These are phyloP conservation scores for Nakaseomyces bracarensis DNA, from an alignment of 1,139 yeast genomes.

Conservation along the genomic window DNA sequence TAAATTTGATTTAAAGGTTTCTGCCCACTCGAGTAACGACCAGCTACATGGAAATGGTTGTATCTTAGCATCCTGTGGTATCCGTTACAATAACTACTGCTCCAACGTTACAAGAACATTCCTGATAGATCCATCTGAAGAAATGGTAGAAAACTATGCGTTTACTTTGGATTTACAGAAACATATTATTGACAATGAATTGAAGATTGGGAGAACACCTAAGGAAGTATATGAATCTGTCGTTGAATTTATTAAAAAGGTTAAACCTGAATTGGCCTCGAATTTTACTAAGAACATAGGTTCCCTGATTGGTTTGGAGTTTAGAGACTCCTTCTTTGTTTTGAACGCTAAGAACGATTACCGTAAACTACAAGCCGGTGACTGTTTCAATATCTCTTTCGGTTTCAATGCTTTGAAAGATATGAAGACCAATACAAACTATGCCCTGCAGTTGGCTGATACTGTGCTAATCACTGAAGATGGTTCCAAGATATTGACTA, in stretches of 20 bases:
- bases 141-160: conserved; percentile 72
- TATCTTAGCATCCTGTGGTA: conserved; percentile 74
- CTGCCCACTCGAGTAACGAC: conserved; percentile 67
- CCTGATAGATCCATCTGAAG: conserved; percentile 78
- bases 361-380: conserved; percentile 59
- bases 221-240: conserved; percentile 61
- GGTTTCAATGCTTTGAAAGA: conserved; percentile 64
- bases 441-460: conserved; percentile 74
- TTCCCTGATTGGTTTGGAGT: conserved; percentile 84
- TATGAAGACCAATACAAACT: conserved; percentile 42
- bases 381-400: conserved; percentile 65
- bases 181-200: conserved; percentile 44
- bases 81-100: conserved; percentile 84
- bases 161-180: conserved; percentile 61
- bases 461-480: conserved; percentile 55
- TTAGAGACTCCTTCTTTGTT: conserved; percentile 70
- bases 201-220: conserved; percentile 63
- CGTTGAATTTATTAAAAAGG: conserved; percentile 46
- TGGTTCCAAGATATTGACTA: conserved; percentile 56
- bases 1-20: conserved; percentile 73
- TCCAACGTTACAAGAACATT: conserved; percentile 84
- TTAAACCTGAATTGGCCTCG: conserved; percentile 54
- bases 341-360: conserved; percentile 63
- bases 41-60: conserved; percentile 70
- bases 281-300: conserved; percentile 79